Evolutionary conservation across 2,329 filamentous ascomycete genomes (phyloP).

Genomic region (Alternaria metachromatica): DNA sequence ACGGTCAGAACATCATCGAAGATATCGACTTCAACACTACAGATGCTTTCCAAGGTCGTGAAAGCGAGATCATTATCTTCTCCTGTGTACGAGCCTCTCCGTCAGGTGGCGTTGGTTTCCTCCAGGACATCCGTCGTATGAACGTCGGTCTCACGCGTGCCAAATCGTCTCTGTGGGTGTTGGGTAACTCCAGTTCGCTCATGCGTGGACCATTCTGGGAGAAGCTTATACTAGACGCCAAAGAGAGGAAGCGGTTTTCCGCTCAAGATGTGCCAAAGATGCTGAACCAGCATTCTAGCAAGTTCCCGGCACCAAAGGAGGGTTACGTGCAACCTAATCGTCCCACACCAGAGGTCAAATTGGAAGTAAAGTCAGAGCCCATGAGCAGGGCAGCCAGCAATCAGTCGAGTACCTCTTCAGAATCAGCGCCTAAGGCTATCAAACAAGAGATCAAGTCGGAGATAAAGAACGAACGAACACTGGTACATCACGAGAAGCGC

Average conservation of each 20-base stretch:
- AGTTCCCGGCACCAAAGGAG: constrained; percentile 44
- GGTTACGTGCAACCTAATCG: constrained; percentile 29
- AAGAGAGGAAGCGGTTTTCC: constrained; percentile 76
- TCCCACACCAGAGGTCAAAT: constrained; percentile 28
- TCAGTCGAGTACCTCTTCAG: constrained; percentile 22
- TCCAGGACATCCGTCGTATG: constrained; percentile 98
- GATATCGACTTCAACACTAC: constrained; percentile 98
- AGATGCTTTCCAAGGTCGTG: constrained; percentile 95
- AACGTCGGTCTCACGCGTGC: constrained; percentile 97
- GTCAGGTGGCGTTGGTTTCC: constrained; percentile 96
- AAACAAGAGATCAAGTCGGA: constrained; percentile 31
- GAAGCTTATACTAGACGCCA: constrained; percentile 82
- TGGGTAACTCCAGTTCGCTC: constrained; percentile 88
- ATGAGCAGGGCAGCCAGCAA: constrained; percentile 33
- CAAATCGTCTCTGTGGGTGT: constrained; percentile 94
- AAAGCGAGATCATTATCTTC: constrained; percentile 98
- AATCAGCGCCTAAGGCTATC: constrained; percentile 12
- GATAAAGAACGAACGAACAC: constrained; percentile 58
- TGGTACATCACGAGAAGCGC: constrained; percentile 78
- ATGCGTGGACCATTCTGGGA: constrained; percentile 90
- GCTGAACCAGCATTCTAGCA: constrained; percentile 60
- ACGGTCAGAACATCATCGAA: constrained; percentile 76
- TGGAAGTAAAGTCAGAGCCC: constrained; percentile 30
- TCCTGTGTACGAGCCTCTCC: constrained; percentile 94
- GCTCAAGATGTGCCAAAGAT: constrained; percentile 66